Conservation (phyloP, 768 basidiomycete species). For the Filobasidium wieringae region DNA sequence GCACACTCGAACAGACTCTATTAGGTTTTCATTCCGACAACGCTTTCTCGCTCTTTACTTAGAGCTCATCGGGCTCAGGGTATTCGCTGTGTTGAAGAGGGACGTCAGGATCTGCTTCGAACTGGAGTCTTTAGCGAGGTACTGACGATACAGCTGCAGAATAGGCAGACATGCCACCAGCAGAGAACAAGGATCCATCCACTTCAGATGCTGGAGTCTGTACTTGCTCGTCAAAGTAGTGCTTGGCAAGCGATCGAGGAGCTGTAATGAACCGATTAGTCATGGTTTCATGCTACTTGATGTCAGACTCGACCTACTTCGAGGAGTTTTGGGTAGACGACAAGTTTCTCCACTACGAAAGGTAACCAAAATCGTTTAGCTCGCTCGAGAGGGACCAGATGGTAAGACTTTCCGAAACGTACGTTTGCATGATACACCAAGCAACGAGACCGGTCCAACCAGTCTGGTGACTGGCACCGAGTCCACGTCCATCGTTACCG, state of each 20-base stretch:
- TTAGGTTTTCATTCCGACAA: too few species aligned
- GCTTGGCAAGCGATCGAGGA: slow-evolving; percentile 60
- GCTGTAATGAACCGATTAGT: not conserved
- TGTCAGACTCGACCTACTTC: slow-evolving; percentile 51
- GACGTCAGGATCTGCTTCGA: not conserved
- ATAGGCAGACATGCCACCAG: slow-evolving; percentile 24
- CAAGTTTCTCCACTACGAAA: slow-evolving; percentile 46
- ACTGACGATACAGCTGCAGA: slow-evolving; percentile 13
- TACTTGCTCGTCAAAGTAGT: slow-evolving; percentile 74
- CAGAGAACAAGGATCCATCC: slow-evolving; percentile 29
- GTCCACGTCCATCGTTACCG: slow-evolving; percentile 77
- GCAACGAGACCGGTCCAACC: slow-evolving; percentile 57
- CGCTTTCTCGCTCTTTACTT: too few species aligned
- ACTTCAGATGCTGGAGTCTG: slow-evolving; percentile 28
- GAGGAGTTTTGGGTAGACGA: slow-evolving; percentile 83
- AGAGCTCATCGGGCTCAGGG: slow-evolving; percentile 36
- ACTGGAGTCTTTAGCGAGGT: not conserved
- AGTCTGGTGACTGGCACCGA: slow-evolving; percentile 96
- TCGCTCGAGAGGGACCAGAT: too few species aligned
- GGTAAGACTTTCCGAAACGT: too few species aligned
- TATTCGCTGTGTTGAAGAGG: slow-evolving; percentile 19
- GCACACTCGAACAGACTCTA: too few species aligned
- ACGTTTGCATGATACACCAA: slow-evolving; percentile 71
- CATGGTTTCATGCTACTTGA: not conserved
- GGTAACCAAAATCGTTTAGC: too few species aligned